Percentiles rank a stretch among this genome's conserved stretches.
These are phyloP conservation scores for Hamamelis virginiana DNA, from an alignment of 164 flowering plant genomes.

Conservation along the genomic window DNA sequence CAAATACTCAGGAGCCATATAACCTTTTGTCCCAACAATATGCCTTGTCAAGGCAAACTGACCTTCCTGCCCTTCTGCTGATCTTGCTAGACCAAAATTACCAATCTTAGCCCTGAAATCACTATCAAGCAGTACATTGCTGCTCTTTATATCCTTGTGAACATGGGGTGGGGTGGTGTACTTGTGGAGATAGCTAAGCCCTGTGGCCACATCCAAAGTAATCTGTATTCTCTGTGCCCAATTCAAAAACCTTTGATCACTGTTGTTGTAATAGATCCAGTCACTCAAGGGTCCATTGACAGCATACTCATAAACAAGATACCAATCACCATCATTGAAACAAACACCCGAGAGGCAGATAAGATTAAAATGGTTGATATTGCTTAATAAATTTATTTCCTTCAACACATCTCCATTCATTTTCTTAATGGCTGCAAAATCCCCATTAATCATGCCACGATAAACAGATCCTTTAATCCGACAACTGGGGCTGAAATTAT, in stretches of 20 bases:
- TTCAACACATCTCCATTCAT: constrained; percentile 54
- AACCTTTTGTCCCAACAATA: constrained; percentile 69
- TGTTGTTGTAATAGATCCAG: constrained; percentile 46
- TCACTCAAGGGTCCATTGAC: constrained; percentile 61
- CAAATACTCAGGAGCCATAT: constrained; percentile 84
- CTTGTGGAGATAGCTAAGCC: constrained; percentile 77
- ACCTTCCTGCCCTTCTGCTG: constrained; percentile 43
- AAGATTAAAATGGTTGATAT: constrained; percentile 67
- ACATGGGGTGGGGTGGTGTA: constrained; percentile 63
- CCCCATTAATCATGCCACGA: constrained; percentile 55
- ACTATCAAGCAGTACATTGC: constrained; percentile 59
- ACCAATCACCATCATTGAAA: constrained; percentile 49
- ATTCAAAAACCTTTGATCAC: constrained; percentile 29
- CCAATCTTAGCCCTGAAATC: constrained; percentile 76
- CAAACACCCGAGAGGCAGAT: constrained; percentile 54
- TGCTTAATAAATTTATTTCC: constrained; percentile 57
- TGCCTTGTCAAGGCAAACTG: constrained; percentile 49
- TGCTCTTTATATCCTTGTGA: constrained; percentile 69
- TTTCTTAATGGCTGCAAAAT: constrained; percentile 61
- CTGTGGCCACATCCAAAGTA: constrained; percentile 64
- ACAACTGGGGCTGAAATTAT: constrained; percentile 45
- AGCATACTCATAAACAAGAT: constrained; percentile 73
- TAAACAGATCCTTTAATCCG: constrained; percentile 64
- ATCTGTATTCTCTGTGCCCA: constrained; percentile 72
- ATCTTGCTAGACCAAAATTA: constrained; percentile 52